Evolutionary conservation across 352 stramenopile species (phyloP).

Genomic region (Elongisporangium prolatum): DNA sequence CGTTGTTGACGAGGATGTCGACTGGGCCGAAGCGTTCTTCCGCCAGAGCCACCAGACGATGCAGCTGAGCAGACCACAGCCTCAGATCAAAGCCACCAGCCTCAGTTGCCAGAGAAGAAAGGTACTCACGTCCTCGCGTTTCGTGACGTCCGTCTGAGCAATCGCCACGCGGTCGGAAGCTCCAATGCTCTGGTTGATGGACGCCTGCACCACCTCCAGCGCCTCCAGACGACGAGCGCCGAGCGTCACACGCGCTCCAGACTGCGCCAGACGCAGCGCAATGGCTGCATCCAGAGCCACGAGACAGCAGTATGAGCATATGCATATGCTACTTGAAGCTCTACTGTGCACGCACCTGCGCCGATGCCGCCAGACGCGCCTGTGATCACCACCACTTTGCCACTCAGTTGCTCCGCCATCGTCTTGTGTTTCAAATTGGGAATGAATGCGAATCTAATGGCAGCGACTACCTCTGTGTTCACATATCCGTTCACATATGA

Average conservation of each 20-base stretch:
- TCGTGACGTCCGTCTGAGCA: constrained; percentile 62
- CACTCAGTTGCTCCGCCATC: constrained; percentile 31
- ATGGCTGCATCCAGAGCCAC: constrained; percentile 33
- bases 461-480: neutral
- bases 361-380: constrained; percentile 88
- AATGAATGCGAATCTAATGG: neutral
- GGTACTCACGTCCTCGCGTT: constrained; percentile 40
- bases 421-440: neutral
- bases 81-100: neutral
- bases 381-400: constrained; percentile 85
- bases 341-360: constrained; percentile 29
- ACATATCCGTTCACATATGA: neutral
- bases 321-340: neutral
- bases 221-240: constrained; percentile 65
- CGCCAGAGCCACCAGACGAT: constrained; percentile 51
- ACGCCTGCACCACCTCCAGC: constrained; percentile 36
- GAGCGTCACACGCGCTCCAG: constrained; percentile 81
- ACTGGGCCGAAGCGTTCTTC: constrained; percentile 62
- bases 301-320: neutral
- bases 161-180: constrained; percentile 30
- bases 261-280: constrained; percentile 51
- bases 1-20: constrained; percentile 90
- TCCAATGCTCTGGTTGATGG: constrained; percentile 24
- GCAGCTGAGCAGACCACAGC: constrained; percentile 19
- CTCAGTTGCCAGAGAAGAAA: neutral